Evolutionary conservation across 768 basidiomycete genomes (phyloP).

Genomic region (Tricholoma furcatifolium): DNA sequence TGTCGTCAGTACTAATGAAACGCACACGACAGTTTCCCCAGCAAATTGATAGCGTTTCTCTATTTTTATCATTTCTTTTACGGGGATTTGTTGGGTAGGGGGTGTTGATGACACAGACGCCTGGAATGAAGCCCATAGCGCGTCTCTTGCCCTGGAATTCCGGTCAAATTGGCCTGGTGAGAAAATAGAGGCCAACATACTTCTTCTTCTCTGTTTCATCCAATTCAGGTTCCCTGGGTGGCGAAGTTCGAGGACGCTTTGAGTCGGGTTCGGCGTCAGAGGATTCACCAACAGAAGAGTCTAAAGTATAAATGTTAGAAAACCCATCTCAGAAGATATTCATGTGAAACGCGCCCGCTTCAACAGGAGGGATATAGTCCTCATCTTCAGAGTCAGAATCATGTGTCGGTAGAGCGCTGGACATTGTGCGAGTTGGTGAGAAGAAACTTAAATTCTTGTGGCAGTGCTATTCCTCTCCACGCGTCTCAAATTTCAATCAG

Average conservation of each 20-base stretch:
- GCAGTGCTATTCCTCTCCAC: no score
- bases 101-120: slow-evolving; percentile 46
- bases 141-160: slow-evolving; percentile 51
- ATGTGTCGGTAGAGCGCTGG: slow-evolving; percentile 1
- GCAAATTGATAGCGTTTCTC: slow-evolving; percentile 73
- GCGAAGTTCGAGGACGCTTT: slow-evolving; percentile 32
- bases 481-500: no score
- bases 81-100: slow-evolving; percentile 15
- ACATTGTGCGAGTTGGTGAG: slow-evolving; percentile 4
- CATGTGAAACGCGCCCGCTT: slow-evolving; percentile 30
- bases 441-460: no score
- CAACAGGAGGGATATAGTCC: slow-evolving; percentile 61
- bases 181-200: slow-evolving; percentile 25
- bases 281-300: slow-evolving; percentile 20
- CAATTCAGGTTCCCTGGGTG: slow-evolving; percentile 25
- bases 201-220: slow-evolving; percentile 44
- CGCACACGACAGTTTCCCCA: slow-evolving; percentile 73
- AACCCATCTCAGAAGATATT: background rate
- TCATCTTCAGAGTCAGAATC: slow-evolving; percentile 68
- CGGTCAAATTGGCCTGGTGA: slow-evolving; percentile 3
- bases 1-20: slow-evolving; percentile 13
- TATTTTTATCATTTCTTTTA: slow-evolving; percentile 57
- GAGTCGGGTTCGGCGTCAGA: slow-evolving; percentile 36
- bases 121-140: slow-evolving; percentile 69
- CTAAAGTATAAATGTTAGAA: no score